phyloP scores from a whole-genome alignment of 2,329 filamentous ascomycete species.

The Fusarium protoensiforme region DNA sequence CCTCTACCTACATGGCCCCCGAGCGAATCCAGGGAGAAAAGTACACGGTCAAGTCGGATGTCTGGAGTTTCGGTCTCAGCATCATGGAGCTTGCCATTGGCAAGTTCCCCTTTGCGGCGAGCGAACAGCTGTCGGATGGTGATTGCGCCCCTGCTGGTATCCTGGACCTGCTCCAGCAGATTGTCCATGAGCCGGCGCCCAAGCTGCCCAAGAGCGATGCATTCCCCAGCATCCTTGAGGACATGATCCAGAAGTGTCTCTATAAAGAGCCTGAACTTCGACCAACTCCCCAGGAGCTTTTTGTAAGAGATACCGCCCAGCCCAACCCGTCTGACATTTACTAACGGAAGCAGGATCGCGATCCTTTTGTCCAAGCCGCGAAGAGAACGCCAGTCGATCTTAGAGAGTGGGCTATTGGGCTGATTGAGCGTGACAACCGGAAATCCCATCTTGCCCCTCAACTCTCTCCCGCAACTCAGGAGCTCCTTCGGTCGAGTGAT shows the following conservation, averaged over 20 bases:
- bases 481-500: conserved; percentile 74
- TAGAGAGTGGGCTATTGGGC: conserved; percentile 89
- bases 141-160: conserved; percentile 93
- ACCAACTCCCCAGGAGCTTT: conserved; percentile 93
- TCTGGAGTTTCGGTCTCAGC: conserved; percentile 96
- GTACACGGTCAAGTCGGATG: conserved; percentile 98
- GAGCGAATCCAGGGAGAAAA: conserved; percentile 97
- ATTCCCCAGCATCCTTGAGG: conserved; percentile 93
- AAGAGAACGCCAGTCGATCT: conserved; percentile 96
- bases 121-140: conserved; percentile 75
- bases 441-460: conserved; percentile 91
- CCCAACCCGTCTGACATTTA: neutral
- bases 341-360: conserved; percentile 75
- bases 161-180: conserved; percentile 93
- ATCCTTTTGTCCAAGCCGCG: conserved; percentile 94
- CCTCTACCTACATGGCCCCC: conserved; percentile 98
- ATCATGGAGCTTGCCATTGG: conserved; percentile 98
- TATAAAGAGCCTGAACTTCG: conserved; percentile 89
- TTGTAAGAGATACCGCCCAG: conserved; percentile 67
- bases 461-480: conserved; percentile 80
- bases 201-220: conserved; percentile 96
- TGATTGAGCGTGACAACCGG: conserved; percentile 95
- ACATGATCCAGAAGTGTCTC: conserved; percentile 97
- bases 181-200: conserved; percentile 95
- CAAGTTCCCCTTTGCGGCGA: conserved; percentile 91